Percentiles rank a stretch among this genome's conserved stretches.
These are phyloP conservation scores for Metschnikowia gelsemii DNA, from an alignment of 805 yeast species.

Conservation along the genomic window DNA sequence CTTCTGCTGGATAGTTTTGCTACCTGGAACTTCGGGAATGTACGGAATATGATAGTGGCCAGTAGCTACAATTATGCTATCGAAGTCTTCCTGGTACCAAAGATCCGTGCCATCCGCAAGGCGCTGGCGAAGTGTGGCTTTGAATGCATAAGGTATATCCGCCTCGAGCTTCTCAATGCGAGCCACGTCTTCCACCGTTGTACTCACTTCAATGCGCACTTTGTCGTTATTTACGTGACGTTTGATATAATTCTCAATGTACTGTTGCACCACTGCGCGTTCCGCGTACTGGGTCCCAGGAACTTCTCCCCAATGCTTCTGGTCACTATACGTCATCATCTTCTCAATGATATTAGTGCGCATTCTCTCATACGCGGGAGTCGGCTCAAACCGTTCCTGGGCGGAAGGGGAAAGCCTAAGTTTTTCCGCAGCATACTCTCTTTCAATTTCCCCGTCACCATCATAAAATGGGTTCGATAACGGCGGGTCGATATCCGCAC, in stretches of 20 bases:
- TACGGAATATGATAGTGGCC: slow-evolving; percentile 51
- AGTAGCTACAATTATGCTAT: slow-evolving; percentile 40
- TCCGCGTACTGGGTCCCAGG: slow-evolving; percentile 25
- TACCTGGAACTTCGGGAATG: slow-evolving; percentile 45
- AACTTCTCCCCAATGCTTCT: slow-evolving; percentile 34
- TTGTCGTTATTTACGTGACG: slow-evolving; percentile 22
- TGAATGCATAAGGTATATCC: slow-evolving; percentile 24
- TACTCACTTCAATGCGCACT: slow-evolving; percentile 26
- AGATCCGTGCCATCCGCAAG: slow-evolving; percentile 25
- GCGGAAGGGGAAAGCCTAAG: slow-evolving; percentile 1
- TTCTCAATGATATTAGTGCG: slow-evolving; percentile 45
- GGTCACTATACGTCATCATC: slow-evolving; percentile 47
- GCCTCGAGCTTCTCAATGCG: slow-evolving; percentile 14
- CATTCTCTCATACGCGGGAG: slow-evolving; percentile 27
- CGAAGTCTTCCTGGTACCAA: slow-evolving; percentile 41
- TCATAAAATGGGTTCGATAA: slow-evolving; percentile 23
- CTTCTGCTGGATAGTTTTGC: slow-evolving; percentile 31
- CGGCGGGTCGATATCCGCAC: slow-evolving; percentile 28
- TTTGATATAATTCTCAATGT: slow-evolving; percentile 29
- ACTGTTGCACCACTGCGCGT: slow-evolving; percentile 27
- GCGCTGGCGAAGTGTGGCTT: slow-evolving; percentile 30
- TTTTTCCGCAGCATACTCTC: background rate
- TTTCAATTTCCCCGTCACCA: background rate
- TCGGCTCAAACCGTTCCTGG: slow-evolving; percentile 31
- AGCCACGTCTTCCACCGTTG: slow-evolving; percentile 42